phyloP scores from a whole-genome alignment of 2,329 filamentous ascomycete genomes.

The Cladorrhinum sp. region DNA sequence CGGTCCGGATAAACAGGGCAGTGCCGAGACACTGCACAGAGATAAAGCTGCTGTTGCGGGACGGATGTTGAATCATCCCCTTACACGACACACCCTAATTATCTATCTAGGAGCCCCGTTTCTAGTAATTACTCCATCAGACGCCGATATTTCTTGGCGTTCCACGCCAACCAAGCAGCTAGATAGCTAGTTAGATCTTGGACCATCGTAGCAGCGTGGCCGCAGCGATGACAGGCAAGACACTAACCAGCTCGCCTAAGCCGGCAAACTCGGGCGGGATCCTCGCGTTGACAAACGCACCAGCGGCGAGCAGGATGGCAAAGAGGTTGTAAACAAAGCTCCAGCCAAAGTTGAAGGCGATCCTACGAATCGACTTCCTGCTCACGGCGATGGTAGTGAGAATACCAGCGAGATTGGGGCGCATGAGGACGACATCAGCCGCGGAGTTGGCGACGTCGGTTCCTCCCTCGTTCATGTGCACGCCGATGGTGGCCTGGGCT shows the following conservation, averaged over 20 bases:
- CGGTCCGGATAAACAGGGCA: too few species aligned
- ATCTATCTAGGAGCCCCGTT: too few species aligned
- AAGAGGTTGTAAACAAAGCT: slow-evolving; percentile 67
- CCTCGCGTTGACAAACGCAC: slow-evolving; percentile 55
- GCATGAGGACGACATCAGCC: slow-evolving; percentile 67
- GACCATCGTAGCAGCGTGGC: slow-evolving; percentile 49
- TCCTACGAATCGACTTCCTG: slow-evolving; percentile 43
- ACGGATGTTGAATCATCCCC: too few species aligned
- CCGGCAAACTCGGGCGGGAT: slow-evolving; percentile 63
- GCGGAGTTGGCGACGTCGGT: slow-evolving; percentile 63
- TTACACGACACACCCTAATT: too few species aligned
- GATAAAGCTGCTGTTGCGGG: too few species aligned
- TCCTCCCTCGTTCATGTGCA: slow-evolving; percentile 51
- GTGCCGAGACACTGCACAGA: too few species aligned
- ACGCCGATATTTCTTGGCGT: too few species aligned
- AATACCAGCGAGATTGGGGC: slow-evolving; percentile 53
- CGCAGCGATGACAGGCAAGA: slow-evolving; percentile 63
- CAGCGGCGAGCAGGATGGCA: slow-evolving; percentile 64
- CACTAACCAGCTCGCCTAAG: slow-evolving; percentile 70
- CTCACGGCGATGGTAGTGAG: slow-evolving; percentile 56
- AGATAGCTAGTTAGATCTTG: slow-evolving; percentile 13
- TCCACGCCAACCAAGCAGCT: too few species aligned
- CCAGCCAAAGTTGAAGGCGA: slow-evolving; percentile 69
- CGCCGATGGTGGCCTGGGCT: slow-evolving; percentile 66
- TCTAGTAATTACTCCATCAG: too few species aligned